A percentile compares a stretch with the other conserved stretches of the same genome.
phyloP scores from a whole-genome alignment of 108 stramenopile species.

The Hondaea fermentalgiana region DNA sequence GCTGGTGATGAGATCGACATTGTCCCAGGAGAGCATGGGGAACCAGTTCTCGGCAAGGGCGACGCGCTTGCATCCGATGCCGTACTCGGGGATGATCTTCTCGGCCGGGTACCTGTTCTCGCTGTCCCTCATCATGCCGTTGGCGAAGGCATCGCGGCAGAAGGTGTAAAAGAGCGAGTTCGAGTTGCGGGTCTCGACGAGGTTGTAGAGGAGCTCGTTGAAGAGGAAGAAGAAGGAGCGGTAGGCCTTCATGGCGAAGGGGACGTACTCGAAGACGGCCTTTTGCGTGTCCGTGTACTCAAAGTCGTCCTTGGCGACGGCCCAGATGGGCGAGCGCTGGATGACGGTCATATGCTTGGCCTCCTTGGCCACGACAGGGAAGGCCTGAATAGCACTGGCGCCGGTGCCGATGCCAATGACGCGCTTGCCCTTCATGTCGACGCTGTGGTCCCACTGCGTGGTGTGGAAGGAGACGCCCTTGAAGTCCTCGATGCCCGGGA shows the following conservation, averaged over 20 bases:
- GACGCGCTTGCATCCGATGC: not conserved
- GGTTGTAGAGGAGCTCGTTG: not conserved
- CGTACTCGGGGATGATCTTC: not conserved
- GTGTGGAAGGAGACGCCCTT: not conserved
- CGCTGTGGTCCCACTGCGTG: not conserved
- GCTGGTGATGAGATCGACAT: not conserved
- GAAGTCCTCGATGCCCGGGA: not conserved
- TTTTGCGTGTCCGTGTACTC: not conserved
- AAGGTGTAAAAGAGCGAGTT: not conserved
- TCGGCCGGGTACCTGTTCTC: not conserved
- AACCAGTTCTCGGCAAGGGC: not conserved
- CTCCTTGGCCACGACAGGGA: not conserved
- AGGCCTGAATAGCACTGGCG: not conserved
- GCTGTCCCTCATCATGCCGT: not conserved
- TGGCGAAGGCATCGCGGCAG: not conserved
- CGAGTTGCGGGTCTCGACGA: not conserved
- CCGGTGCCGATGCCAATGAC: not conserved
- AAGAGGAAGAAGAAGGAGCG: not conserved
- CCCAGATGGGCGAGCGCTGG: conserved; percentile 10
- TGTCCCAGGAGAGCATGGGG: not conserved
- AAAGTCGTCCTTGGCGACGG: not conserved
- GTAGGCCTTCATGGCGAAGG: not conserved
- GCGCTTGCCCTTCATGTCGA: not conserved
- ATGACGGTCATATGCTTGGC: not conserved
- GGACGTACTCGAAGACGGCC: not conserved